Percentiles rank a stretch among this genome's conserved stretches.
These are phyloP conservation scores for Calonectria leucothoes DNA, from an alignment of 2,329 filamentous ascomycete species.

Conservation along the genomic window DNA sequence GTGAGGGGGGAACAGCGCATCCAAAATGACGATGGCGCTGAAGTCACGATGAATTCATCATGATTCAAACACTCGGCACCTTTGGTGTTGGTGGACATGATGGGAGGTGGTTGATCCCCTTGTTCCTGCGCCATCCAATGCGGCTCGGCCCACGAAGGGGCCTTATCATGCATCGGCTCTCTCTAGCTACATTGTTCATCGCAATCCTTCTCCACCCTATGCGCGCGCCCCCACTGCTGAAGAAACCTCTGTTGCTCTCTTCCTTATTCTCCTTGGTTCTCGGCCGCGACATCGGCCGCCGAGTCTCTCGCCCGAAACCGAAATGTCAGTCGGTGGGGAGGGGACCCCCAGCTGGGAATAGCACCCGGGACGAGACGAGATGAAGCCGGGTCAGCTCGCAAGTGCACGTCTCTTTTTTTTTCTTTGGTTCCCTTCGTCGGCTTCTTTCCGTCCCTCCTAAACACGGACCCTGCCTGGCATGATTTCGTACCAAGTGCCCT, in stretches of 20 bases:
- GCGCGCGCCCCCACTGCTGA: not conserved
- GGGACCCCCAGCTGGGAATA: not conserved
- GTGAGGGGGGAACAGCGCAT: not conserved
- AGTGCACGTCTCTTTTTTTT: not conserved
- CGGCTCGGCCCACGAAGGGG: not conserved
- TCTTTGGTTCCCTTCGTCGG: not conserved
- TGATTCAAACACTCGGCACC: not conserved
- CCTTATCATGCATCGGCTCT: not conserved
- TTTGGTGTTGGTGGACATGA: not conserved
- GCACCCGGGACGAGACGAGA: not conserved
- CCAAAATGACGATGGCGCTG: not conserved
- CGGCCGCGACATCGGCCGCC: conserved; percentile 18
- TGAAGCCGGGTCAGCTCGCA: not conserved
- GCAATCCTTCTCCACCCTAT: conserved; percentile 6
- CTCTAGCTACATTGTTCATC: not conserved
- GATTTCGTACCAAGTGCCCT: not conserved
- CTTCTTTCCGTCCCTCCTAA: not conserved
- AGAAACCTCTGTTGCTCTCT: not conserved
- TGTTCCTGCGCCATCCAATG: not conserved
- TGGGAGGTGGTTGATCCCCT: not conserved
- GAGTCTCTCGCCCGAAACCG: conserved; percentile 18
- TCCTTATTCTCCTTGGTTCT: not conserved
- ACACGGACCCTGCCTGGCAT: conserved; percentile 3
- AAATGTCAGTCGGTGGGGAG: not conserved
- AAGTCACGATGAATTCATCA: not conserved